Conservation (phyloP, 768 basidiomycete genomes). For the Sarcodon sp. region DNA sequence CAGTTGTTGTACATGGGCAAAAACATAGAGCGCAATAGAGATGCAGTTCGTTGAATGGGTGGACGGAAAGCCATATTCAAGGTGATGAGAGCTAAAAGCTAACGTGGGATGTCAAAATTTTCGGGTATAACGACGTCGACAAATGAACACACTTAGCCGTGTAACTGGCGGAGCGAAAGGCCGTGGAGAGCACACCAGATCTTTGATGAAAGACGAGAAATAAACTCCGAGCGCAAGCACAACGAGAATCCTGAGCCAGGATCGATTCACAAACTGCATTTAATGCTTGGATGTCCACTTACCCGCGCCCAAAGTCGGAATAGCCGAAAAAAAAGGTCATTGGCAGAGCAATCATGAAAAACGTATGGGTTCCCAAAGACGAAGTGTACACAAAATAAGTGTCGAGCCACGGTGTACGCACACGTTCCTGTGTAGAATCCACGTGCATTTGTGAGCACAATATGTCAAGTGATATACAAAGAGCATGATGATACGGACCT, state of each 20-base stretch:
- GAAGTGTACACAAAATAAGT: constrained; percentile 78
- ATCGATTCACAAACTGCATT: neutral
- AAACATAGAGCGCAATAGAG: constrained; percentile 80
- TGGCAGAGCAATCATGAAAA: constrained; percentile 87
- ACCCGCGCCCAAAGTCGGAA: constrained; percentile 62
- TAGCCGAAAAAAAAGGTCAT: constrained; percentile 84
- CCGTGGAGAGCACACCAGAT: constrained; percentile 80
- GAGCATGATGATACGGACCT: constrained; percentile 27
- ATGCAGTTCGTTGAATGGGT: constrained; percentile 90
- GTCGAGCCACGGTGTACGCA: constrained; percentile 61
- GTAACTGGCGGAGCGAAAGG: constrained; percentile 87
- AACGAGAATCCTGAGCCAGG: constrained; percentile 40
- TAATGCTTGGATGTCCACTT: constrained; percentile 13
- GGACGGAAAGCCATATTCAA: constrained; percentile 93
- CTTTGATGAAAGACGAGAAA: constrained; percentile 78
- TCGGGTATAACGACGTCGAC: neutral
- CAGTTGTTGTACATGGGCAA: constrained; percentile 41
- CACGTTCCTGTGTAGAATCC: constrained; percentile 23
- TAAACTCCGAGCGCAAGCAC: constrained; percentile 77
- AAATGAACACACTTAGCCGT: constrained; percentile 48
- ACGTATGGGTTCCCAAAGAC: constrained; percentile 74
- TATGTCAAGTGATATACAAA: neutral
- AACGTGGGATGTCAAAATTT: neutral
- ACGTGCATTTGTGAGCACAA: neutral
- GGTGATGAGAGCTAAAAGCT: constrained; percentile 72